Base-by-base conservation (phyloP, 306 rosid species). In the Fragaria ananassa region DNA sequence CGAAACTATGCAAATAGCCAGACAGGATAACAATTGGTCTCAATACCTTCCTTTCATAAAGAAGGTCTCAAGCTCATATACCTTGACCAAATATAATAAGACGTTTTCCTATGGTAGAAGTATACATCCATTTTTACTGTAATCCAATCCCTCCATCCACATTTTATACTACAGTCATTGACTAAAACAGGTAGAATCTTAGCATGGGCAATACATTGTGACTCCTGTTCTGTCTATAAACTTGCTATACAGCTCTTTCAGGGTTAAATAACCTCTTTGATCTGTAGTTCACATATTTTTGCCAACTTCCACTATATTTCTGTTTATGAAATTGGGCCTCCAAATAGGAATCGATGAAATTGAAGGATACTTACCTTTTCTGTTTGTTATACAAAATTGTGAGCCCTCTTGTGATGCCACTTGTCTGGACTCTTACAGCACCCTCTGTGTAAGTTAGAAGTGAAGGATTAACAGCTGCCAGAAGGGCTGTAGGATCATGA, bases 371-470 rank as follows among this genome's bases (percentile, higher is more conserved):
- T 63, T 84, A 92, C 97, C 88, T 90, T 83, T 95, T 95, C 79
- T 90, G 91, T 77, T 90, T 86, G 82, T 88, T 88, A 77, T 89
- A 78, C 70, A 95, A 76, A 74, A 89, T 46, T 49, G 97, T 92
- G 54, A 95, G 86, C 56, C 98, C 98, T 85, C 93, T 84, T 82
- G 96, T 86, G 83, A 95, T 90, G 80, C 98, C 98, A 75, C 71
- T 79, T 29, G 91, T 89, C 87, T 95, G 98, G 68, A 95, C 98
- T 88, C 98, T 89, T 74, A 95, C 98, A 68, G 64, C 75, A 34
- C 97, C 98, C 76, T 92, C 97, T 12, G 78, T 71, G 85, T 86
- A 90, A 23, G 96, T 95, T 75, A 95, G 53, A 53, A 92, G 95
- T 64, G 89, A 86, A 72, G 97, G 96, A 86, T 90, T 72, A 68